Percentiles rank a stretch among this genome's conserved stretches.
These are phyloP conservation scores for Pseudozyma sp. DNA, from an alignment of 1,284 basidiomycete species.

Conservation along the genomic window DNA sequence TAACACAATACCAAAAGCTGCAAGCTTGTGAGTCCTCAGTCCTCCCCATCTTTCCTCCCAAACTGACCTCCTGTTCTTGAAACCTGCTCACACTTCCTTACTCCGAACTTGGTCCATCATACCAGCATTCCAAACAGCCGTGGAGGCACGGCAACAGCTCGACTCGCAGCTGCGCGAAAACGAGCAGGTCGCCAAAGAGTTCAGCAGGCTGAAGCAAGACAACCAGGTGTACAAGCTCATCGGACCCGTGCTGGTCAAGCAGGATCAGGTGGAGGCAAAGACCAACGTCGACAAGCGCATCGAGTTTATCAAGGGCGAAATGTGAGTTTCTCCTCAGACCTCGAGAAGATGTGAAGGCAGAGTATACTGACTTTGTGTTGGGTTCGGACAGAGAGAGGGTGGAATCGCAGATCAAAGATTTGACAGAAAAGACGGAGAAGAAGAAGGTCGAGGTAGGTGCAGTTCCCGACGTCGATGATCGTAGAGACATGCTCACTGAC, in stretches of 20 bases:
- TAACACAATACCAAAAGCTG: conserved; percentile 51
- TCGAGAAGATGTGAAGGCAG: not conserved
- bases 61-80: not conserved
- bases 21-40: conserved; percentile 33
- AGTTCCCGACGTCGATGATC: not conserved
- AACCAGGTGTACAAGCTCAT: conserved; percentile 92
- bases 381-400: conserved; percentile 38
- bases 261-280: conserved; percentile 89
- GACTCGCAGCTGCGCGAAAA: conserved; percentile 86
- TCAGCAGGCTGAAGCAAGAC: conserved; percentile 78
- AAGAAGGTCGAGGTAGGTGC: conserved; percentile 54
- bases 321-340: conserved; percentile 74
- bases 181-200: conserved; percentile 93
- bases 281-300: conserved; percentile 89
- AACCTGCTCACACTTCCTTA: not conserved
- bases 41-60: too few relatives aligned
- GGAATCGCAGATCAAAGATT: conserved; percentile 53
- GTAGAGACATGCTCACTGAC: conserved; percentile 1
- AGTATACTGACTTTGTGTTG: not conserved
- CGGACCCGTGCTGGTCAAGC: conserved; percentile 89
- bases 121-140: conserved; percentile 51
- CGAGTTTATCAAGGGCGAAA: conserved; percentile 88
- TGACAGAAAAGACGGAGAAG: conserved; percentile 53
- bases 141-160: conserved; percentile 61
- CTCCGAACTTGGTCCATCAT: too few relatives aligned